phyloP scores from a whole-genome alignment of 2,329 filamentous ascomycete genomes.

The Ceratocystis papillata region DNA sequence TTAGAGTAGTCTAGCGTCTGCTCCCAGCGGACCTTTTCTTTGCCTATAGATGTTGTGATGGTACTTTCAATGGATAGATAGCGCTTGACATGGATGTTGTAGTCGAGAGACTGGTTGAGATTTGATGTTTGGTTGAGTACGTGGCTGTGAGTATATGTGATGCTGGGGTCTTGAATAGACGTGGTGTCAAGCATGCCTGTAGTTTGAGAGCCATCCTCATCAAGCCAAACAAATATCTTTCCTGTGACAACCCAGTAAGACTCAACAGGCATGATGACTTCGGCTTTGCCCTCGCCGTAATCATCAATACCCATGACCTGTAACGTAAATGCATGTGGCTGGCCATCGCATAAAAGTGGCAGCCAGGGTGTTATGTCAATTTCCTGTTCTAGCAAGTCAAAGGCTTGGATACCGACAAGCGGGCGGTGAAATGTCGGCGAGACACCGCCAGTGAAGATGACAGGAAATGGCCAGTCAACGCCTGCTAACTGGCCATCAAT shows the following conservation, averaged over 20 bases:
- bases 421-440: slow-evolving; percentile 68
- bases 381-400: slow-evolving; percentile 67
- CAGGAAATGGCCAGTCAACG: slow-evolving; percentile 69
- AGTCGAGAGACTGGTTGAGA: slow-evolving; percentile 49
- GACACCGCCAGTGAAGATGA: slow-evolving; percentile 73
- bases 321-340: slow-evolving; percentile 56
- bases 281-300: slow-evolving; percentile 37
- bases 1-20: slow-evolving; percentile 48
- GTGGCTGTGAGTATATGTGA: slow-evolving; percentile 25
- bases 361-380: slow-evolving; percentile 74
- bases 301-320: slow-evolving; percentile 55
- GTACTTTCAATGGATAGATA: slow-evolving; percentile 43
- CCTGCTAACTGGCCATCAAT: slow-evolving; percentile 65
- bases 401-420: slow-evolving; percentile 66
- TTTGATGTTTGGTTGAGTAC: slow-evolving; percentile 38
- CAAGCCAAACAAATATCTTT: slow-evolving; percentile 70
- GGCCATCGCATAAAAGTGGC: slow-evolving; percentile 54
- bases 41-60: slow-evolving; percentile 28
- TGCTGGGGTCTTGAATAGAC: slow-evolving; percentile 28
- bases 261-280: slow-evolving; percentile 31
- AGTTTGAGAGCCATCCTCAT: slow-evolving; percentile 41
- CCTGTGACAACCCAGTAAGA: slow-evolving; percentile 64
- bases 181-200: slow-evolving; percentile 34
- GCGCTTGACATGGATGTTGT: slow-evolving; percentile 47
- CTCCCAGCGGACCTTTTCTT: slow-evolving; percentile 40